These are phyloP conservation scores for Suhomyces taliae DNA, from an alignment of 1,139 yeast genomes.

Conservation along the genomic window DNA sequence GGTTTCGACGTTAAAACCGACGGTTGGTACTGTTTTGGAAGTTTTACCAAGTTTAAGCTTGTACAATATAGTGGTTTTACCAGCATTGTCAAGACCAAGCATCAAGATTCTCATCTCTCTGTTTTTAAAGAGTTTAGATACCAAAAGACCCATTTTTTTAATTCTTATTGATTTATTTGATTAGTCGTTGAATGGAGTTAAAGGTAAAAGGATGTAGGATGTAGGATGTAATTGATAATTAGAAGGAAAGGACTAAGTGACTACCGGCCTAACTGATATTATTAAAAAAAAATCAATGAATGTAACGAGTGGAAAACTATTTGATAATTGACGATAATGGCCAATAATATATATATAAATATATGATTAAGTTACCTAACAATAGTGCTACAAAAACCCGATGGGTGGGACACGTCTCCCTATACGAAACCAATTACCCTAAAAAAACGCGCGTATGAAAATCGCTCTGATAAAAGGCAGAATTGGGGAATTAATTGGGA, in stretches of 20 bases:
- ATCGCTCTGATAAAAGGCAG: neutral
- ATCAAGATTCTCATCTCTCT: conserved; percentile 70
- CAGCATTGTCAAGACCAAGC: conserved; percentile 93
- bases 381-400: neutral
- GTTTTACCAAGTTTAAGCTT: conserved; percentile 73
- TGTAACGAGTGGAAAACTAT: neutral
- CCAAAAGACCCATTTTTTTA: conserved; percentile 12
- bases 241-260: too few species aligned
- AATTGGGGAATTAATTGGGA: neutral
- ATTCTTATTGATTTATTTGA: too few species aligned
- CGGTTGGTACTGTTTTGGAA: conserved; percentile 86
- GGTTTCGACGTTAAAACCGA: conserved; percentile 92
- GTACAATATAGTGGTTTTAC: conserved; percentile 79
- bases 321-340: neutral
- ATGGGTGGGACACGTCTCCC: neutral
- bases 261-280: too few species aligned
- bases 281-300: neutral
- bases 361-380: neutral
- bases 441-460: neutral
- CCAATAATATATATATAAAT: too few species aligned
- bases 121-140: conserved; percentile 41
- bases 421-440: neutral
- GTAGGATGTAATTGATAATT: too few species aligned
- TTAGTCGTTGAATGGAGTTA: too few species aligned
- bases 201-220: too few species aligned